Base-by-base conservation (phyloP, 352 stramenopile species). In the Phytophthora citrophthora region DNA sequence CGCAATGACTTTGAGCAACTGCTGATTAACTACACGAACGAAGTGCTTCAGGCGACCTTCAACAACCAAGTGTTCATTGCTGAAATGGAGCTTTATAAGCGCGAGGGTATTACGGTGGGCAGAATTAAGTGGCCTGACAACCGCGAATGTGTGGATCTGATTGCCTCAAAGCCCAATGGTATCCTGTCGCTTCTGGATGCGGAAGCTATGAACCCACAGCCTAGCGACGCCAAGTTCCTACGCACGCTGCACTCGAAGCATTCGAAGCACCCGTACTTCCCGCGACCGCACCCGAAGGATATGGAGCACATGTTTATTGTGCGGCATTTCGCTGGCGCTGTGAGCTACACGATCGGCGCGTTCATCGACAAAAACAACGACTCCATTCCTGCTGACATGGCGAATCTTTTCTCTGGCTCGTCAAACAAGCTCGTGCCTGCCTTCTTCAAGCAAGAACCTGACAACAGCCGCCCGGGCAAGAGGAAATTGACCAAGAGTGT, bases 351-450 rank as follows among this genome's bases (percentile, higher is more conserved):
- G 54, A 84, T 96, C 49, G 90, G 90, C 41, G 76, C 79, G 18
- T 97, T 97, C 61, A 94, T 97, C 31, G 86, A 96, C 79, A 97
- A 96, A 71, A 97, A 96, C 84, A 95, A 94, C 65, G 90, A 97
- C 63, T 90, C 80, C 18, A 93, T 96, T 59, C 89, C 89, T 36
- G 64, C 73, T 36, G 90, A 96, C 58, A 90, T 96, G 84, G 62
- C 75, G 23, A 83, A 88, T n/a, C 69, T 97, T 2, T 96, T 97
- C 51, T 52, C 86, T 24, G 68, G 75, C 12, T 95, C 87, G 44
- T 72, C 57, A 13, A 94, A 93, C 66, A 70, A 68, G 11, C 61
- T 95, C 40, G 58, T 90, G 10, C 65, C 74, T 29, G 76, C 79
- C 13, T 79, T 97, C 23, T 96, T 96, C 61, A 69, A 83, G 54